Conservation (phyloP, 2,329 filamentous ascomycete genomes). For the Aspergillus terreus region DNA sequence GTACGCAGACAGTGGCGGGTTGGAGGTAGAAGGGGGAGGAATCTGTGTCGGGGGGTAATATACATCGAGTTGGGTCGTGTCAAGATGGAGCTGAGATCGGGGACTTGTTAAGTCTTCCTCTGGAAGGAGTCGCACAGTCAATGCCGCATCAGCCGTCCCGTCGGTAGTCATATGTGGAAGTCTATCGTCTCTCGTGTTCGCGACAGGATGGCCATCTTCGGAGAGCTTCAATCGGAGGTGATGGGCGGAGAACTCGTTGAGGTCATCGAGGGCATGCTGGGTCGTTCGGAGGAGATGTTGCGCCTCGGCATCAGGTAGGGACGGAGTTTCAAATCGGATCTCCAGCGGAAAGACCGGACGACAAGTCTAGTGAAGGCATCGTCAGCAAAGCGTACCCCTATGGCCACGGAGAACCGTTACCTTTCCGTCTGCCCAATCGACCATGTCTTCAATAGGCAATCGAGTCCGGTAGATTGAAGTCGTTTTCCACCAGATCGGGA, state of each 20-base stretch:
- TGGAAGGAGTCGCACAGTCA: constrained; percentile 68
- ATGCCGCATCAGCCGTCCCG: constrained; percentile 49
- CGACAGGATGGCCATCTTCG: constrained; percentile 23
- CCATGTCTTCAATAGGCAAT: constrained; percentile 80
- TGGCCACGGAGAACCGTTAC: constrained; percentile 44
- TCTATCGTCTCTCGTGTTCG: constrained; percentile 10
- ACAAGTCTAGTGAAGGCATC: constrained; percentile 61
- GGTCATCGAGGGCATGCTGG: constrained; percentile 79
- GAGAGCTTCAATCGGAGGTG: constrained; percentile 70
- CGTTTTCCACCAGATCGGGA: constrained; percentile 95
- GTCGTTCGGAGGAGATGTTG: constrained; percentile 73
- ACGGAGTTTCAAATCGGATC: constrained; percentile 70
- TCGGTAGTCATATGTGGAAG: constrained; percentile 6
- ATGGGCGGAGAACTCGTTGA: constrained; percentile 81
- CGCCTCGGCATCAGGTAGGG: constrained; percentile 63
- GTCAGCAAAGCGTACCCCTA: background rate
- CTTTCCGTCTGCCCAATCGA: constrained; percentile 85
- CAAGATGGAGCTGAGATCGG: constrained; percentile 63
- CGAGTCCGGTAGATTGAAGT: constrained; percentile 87
- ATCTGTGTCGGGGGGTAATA: constrained; percentile 69
- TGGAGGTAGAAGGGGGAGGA: constrained; percentile 63
- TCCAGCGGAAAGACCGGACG: constrained; percentile 82
- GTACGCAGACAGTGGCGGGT: constrained; percentile 70
- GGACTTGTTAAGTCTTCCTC: constrained; percentile 44
- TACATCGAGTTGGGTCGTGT: constrained; percentile 69